Percentiles rank a stretch among this genome's conserved stretches.
Evolutionary conservation across 2,329 filamentous ascomycete genomes (phyloP).

Genomic region (Hypoxylon rubiginosum): DNA sequence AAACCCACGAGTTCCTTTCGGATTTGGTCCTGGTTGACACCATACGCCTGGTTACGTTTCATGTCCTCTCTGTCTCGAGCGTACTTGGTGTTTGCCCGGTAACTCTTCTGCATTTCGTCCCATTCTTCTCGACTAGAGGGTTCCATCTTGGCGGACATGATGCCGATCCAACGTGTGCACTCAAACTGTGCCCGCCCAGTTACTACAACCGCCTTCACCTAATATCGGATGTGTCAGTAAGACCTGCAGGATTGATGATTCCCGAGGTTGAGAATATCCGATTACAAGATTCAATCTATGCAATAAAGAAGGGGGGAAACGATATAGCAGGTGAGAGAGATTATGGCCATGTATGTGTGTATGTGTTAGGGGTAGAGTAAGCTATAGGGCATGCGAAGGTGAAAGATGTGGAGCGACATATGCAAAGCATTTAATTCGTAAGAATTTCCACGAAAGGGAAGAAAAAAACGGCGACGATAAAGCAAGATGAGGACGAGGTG

Average conservation of each 20-base stretch:
- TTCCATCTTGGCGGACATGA: conserved; percentile 44
- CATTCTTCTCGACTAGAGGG: conserved; percentile 38
- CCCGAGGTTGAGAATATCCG: background rate
- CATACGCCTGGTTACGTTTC: conserved; percentile 41
- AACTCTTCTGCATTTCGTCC: conserved; percentile 43
- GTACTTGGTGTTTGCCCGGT: conserved; percentile 43
- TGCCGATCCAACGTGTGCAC: conserved; percentile 19
- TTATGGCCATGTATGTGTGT: background rate
- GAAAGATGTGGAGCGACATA: background rate
- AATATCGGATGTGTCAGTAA: conserved; percentile 17
- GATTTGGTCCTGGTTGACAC: conserved; percentile 39
- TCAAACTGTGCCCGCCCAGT: conserved; percentile 8
- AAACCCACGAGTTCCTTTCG: conserved; percentile 41
- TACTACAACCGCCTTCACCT: conserved; percentile 10
- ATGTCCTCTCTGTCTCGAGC: conserved; percentile 46
- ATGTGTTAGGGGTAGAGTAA: background rate
- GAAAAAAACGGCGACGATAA: background rate
- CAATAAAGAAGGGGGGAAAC: background rate
- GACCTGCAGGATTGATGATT: background rate
- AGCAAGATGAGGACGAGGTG: background rate
- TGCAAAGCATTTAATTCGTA: background rate
- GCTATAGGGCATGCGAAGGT: background rate
- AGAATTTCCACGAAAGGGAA: background rate
- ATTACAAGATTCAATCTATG: background rate
- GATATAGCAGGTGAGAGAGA: background rate